Percentiles rank a stretch among this genome's conserved stretches.
These are phyloP conservation scores for Plasmodium blacklocki DNA, from an alignment of 169 alveolate genomes.

Conservation along the genomic window DNA sequence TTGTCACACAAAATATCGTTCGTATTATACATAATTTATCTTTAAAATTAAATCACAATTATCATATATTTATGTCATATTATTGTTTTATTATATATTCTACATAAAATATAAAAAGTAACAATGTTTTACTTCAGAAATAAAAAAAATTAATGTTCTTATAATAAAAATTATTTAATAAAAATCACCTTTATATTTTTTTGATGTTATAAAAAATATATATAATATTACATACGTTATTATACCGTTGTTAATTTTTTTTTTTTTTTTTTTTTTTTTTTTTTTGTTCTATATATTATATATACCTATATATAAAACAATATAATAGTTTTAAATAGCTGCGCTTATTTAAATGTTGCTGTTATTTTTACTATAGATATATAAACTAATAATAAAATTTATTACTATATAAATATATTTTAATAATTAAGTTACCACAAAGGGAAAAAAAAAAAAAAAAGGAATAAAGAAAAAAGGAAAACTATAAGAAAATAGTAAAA, in stretches of 20 bases:
- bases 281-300: background rate
- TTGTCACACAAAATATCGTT: background rate
- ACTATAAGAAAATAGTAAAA: background rate
- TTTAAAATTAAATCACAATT: background rate
- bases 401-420: background rate
- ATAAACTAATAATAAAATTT: background rate
- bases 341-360: no score
- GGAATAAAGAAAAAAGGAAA: no score
- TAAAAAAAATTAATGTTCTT: no score
- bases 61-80: no score
- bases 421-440: background rate
- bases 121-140: no score
- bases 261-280: background rate
- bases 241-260: background rate
- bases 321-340: background rate
- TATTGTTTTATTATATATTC: no score
- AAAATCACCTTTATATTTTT: background rate
- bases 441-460: background rate
- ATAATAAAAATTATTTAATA: background rate
- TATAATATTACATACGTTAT: background rate
- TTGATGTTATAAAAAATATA: background rate
- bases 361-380: background rate
- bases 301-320: background rate
- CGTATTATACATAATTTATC: conserved; percentile 2
- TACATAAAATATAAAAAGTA: no score